Base-by-base conservation (phyloP, 2,329 filamentous ascomycete genomes). In the Daldinia sp. region DNA sequence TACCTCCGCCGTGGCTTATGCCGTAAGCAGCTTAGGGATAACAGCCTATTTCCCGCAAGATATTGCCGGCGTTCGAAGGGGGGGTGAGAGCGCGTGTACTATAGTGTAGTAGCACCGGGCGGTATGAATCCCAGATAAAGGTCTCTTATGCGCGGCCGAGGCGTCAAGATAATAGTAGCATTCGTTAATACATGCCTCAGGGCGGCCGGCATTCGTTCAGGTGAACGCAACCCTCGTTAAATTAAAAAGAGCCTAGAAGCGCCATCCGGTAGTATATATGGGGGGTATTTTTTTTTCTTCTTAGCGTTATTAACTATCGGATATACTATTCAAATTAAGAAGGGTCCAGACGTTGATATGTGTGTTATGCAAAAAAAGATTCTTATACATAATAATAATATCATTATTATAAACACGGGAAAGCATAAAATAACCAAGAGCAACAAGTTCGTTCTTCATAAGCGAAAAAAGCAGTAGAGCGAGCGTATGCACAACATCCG, bases 21-120 rank as follows among this genome's bases (percentile, higher is more conserved):
- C 48, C 46, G 63, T 56, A 44, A 66, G 67, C 64, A 65, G 42
- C 55, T 61, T 68, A 48, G 60, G 60, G 63, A 69, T 58, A 69
- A 70, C 70, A 72, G 69, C 59, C 69, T 72, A 72, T 70, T 72
- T 72, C 57, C 61, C 64, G 60, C 20, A 42, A 51, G 41, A 72
- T 72, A 72, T 70, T 72, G 42, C 69, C 69, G 62, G 64, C 48
- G 57, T 53, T 44, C 48, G 65, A 54, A 30, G 60, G 60, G 41
- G 41, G 41, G 15, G 37, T 13, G 35, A 42, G 35, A 42, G 35
- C 35, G 35, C 15, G 33, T 35, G 33, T 35, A 35, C 7, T 35
- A 7, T 35, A 35, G 33, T 23, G 33, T 35, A 35, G 33, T 15
- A 28, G 23, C 23, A 23, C 35, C 53, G 33, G 4, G 30, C 30